Conservation (phyloP, 768 basidiomycete genomes). For the Lyophyllum atratum region DNA sequence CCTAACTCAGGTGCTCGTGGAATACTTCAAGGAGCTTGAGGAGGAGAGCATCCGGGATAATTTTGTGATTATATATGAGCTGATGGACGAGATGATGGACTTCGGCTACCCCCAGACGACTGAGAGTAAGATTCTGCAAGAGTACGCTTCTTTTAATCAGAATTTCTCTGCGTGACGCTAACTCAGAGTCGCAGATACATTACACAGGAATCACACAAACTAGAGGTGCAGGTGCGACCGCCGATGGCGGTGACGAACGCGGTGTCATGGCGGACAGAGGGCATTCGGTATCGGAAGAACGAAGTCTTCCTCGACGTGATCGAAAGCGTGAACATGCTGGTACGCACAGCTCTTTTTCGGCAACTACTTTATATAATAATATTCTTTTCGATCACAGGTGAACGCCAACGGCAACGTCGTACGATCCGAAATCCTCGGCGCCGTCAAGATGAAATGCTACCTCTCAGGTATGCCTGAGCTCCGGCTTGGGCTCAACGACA, state of each 20-base stretch:
- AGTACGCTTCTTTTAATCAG: slow-evolving; percentile 50
- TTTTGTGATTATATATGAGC: slow-evolving; percentile 98
- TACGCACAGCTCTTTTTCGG: slow-evolving; percentile 38
- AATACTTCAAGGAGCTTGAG: slow-evolving; percentile 99
- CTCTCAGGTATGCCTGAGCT: slow-evolving; percentile 99
- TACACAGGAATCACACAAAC: slow-evolving; percentile 97
- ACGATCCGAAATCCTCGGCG: slow-evolving; percentile 96
- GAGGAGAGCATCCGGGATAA: slow-evolving; percentile 99
- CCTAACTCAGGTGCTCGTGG: slow-evolving; percentile 87
- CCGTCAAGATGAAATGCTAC: slow-evolving; percentile 99
- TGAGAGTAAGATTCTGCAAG: slow-evolving; percentile 98
- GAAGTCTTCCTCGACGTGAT: slow-evolving; percentile 99
- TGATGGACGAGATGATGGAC: slow-evolving; percentile 99
- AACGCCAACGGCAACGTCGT: slow-evolving; percentile 97
- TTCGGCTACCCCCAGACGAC: slow-evolving; percentile 99
- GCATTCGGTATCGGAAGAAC: slow-evolving; percentile 96
- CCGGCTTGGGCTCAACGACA: slow-evolving; percentile 94
- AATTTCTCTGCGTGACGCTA: not conserved
- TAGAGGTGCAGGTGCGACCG: slow-evolving; percentile 89
- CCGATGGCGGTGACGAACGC: slow-evolving; percentile 98
- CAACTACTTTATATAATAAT: not conserved
- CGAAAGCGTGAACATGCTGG: slow-evolving; percentile 95
- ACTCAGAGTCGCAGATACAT: slow-evolving; percentile 66
- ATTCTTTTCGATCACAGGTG: slow-evolving; percentile 53
- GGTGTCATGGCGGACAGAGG: slow-evolving; percentile 97